phyloP scores from a whole-genome alignment of 129 eudicot genomes.

The Helianthus annuus region DNA sequence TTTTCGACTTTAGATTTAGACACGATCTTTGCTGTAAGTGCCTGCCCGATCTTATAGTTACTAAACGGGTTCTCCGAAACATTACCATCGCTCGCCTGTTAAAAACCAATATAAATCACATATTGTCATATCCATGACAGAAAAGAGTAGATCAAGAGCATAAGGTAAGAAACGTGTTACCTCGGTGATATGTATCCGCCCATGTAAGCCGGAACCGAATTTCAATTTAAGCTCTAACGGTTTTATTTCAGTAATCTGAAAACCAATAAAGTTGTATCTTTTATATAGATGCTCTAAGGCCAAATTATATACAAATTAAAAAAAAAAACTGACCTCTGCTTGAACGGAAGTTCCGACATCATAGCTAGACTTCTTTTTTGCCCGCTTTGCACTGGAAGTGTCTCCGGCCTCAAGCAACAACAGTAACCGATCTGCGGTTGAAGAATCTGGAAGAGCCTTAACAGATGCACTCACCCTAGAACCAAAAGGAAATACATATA shows the following conservation, averaged over 20 bases:
- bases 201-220: slow-evolving; percentile 78
- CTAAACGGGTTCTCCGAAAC: slow-evolving; percentile 57
- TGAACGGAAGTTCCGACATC: slow-evolving; percentile 74
- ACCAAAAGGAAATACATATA: background rate
- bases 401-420: slow-evolving; percentile 59
- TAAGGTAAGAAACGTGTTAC: slow-evolving; percentile 29
- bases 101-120: slow-evolving; percentile 19
- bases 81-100: slow-evolving; percentile 64
- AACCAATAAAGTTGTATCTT: slow-evolving; percentile 9
- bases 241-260: slow-evolving; percentile 78
- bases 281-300: slow-evolving; percentile 11
- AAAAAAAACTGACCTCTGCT: slow-evolving; percentile 61
- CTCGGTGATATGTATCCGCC: slow-evolving; percentile 90
- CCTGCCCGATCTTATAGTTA: slow-evolving; percentile 70
- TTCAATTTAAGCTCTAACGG: slow-evolving; percentile 80
- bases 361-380: slow-evolving; percentile 65
- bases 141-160: background rate
- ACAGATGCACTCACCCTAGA: slow-evolving; percentile 71
- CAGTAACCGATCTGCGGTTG: slow-evolving; percentile 73
- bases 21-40: slow-evolving; percentile 68
- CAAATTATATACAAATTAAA: background rate
- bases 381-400: slow-evolving; percentile 80
- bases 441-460: slow-evolving; percentile 71
- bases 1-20: slow-evolving; percentile 52
- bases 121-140: background rate